Evolutionary conservation across 805 yeast genomes (phyloP).

Genomic region (Candida peoriensis): DNA sequence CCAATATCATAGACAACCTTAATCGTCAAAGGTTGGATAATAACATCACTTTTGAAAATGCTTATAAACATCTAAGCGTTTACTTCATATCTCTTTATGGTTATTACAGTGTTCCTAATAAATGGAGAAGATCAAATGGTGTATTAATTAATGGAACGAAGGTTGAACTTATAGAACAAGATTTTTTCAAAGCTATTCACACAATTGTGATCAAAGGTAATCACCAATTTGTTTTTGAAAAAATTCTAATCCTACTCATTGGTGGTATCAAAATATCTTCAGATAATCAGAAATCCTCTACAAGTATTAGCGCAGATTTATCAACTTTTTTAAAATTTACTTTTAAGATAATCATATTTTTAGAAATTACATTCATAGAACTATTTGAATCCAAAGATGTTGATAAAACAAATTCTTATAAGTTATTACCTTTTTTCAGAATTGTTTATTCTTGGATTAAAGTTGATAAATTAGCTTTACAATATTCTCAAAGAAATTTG

Average conservation of each 20-base stretch:
- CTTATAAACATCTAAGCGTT: constrained; percentile 11
- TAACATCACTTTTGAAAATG: constrained; percentile 9
- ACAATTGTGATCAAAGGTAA: constrained; percentile 11
- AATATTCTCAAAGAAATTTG: constrained; percentile 27
- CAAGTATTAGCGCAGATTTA: constrained; percentile 4
- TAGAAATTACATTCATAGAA: constrained; percentile 29
- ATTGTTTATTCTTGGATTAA: constrained; percentile 54
- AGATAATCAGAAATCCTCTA: constrained; percentile 5
- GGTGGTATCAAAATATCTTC: constrained; percentile 30
- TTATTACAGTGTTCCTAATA: constrained; percentile 37
- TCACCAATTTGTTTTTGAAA: constrained; percentile 20
- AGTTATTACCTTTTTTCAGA: constrained; percentile 37
- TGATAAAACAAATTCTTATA: constrained; percentile 14
- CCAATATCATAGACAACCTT: constrained; percentile 24
- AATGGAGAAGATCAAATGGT: constrained; percentile 29
- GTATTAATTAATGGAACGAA: constrained; percentile 27
- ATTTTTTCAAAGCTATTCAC: constrained; percentile 25
- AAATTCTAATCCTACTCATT: constrained; percentile 32
- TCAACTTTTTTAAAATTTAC: constrained; percentile 33
- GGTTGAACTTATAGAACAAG: constrained; percentile 26
- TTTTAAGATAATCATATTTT: constrained; percentile 34
- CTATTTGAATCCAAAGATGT: constrained; percentile 19
- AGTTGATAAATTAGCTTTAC: constrained; percentile 39
- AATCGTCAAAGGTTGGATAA: constrained; percentile 21
- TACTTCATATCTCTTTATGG: constrained; percentile 35